These are phyloP conservation scores for Aspergillus baeticus DNA, from an alignment of 495 filamentous ascomycete genomes.

Conservation along the genomic window DNA sequence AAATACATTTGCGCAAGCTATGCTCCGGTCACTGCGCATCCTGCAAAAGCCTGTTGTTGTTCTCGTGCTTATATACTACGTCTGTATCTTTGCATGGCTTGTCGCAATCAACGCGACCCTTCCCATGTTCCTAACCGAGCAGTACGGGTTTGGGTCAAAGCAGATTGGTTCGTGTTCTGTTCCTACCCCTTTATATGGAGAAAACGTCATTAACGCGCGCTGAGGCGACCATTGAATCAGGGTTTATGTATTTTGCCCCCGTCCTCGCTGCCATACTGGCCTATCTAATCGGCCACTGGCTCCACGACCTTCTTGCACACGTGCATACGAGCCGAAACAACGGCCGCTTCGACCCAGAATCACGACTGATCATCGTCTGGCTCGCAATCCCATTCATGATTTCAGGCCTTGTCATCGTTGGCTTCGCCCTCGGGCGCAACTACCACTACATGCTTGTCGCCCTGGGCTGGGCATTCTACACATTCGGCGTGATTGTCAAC, in stretches of 20 bases:
- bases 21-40: conserved; percentile 43
- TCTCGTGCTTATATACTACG: conserved; percentile 51
- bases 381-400: conserved; percentile 51
- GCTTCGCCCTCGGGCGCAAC: conserved; percentile 49
- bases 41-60: conserved; percentile 53
- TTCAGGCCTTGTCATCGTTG: conserved; percentile 51
- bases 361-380: conserved; percentile 52
- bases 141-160: conserved; percentile 54
- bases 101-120: conserved; percentile 64
- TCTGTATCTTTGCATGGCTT: conserved; percentile 59
- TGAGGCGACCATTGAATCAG: no score
- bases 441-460: conserved; percentile 58
- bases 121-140: conserved; percentile 50
- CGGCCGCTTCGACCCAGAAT: conserved; percentile 59
- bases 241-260: conserved; percentile 61
- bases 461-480: conserved; percentile 55
- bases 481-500: conserved; percentile 63
- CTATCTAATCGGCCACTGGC: conserved; percentile 55
- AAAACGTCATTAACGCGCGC: no score
- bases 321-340: conserved; percentile 47
- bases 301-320: conserved; percentile 54
- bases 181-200: no score
- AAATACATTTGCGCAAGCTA: conserved; percentile 45
- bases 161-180: conserved; percentile 56
- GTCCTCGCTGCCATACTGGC: conserved; percentile 54